A percentile compares a stretch with the other conserved stretches of the same genome.
These are phyloP conservation scores for Syzygium aromaticum DNA, from an alignment of 345 rosid genomes.

Conservation along the genomic window DNA sequence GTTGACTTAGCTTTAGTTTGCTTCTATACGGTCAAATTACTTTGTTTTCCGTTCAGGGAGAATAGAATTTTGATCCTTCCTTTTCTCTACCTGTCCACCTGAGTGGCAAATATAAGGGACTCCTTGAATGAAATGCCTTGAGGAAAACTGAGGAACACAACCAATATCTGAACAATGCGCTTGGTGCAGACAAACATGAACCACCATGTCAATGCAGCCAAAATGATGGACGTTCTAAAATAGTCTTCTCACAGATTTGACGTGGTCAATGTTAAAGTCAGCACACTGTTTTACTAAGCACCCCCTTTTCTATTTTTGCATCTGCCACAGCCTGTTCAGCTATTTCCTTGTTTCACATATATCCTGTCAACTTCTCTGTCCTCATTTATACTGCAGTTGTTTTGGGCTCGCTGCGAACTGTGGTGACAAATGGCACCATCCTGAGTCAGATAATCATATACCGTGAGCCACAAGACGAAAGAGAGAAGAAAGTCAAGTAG, in stretches of 20 bases:
- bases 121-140: not conserved
- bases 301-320: not conserved
- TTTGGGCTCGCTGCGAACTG: slow-evolving; percentile 29
- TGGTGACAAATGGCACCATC: slow-evolving; percentile 24
- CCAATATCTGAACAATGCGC: not conserved
- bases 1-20: not conserved
- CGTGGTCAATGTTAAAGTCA: not conserved
- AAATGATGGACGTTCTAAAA: not conserved
- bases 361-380: not conserved
- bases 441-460: slow-evolving; percentile 30
- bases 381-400: slow-evolving; percentile 43
- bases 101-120: not conserved
- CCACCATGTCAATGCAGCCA: not conserved
- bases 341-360: not conserved
- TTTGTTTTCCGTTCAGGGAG: not conserved
- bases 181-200: not conserved
- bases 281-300: not conserved
- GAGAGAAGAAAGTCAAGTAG: slow-evolving; percentile 24
- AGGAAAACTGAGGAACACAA: not conserved
- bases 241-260: not conserved
- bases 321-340: not conserved
- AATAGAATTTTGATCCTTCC: not conserved
- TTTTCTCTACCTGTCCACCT: not conserved
- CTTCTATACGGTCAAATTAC: not conserved
- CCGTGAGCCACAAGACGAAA: slow-evolving; percentile 11